phyloP scores from a whole-genome alignment of 257 asterid species.

The Galeopsis tetrahit region DNA sequence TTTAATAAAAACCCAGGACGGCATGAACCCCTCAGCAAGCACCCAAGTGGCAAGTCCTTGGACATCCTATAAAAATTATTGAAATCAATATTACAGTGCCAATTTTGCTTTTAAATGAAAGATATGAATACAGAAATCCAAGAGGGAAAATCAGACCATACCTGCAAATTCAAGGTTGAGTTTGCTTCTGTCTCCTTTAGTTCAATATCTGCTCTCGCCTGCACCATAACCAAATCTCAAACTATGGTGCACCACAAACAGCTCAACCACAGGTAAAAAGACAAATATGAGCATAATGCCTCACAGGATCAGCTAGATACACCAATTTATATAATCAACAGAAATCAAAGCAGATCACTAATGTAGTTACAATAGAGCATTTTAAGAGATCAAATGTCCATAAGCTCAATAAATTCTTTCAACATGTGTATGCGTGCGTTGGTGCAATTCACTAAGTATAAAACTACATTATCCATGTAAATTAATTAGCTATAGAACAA shows the following conservation, averaged over 20 bases:
- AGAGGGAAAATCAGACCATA: conserved; percentile 34
- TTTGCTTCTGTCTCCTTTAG: conserved; percentile 75
- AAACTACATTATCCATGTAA: neutral
- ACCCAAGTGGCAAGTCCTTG: conserved; percentile 98
- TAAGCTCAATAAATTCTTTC: neutral
- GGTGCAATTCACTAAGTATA: neutral
- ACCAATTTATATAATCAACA: conserved; percentile 1
- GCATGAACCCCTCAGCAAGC: conserved; percentile 96
- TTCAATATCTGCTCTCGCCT: conserved; percentile 81
- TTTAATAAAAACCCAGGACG: conserved; percentile 92
- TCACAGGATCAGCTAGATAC: neutral
- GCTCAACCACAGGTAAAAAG: conserved; percentile 24
- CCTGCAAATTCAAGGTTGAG: conserved; percentile 75
- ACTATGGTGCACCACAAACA: conserved; percentile 9
- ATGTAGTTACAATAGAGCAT: conserved; percentile 2
- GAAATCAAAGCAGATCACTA: conserved; percentile 20
- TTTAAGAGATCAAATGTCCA: neutral
- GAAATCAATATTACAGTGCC: conserved; percentile 25
- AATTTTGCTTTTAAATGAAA: conserved; percentile 9
- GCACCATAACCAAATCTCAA: conserved; percentile 40
- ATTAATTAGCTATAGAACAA: conserved; percentile 14
- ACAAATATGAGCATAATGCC: conserved; percentile 17
- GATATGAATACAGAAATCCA: neutral
- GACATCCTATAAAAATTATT: conserved; percentile 60
- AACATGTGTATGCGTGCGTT: neutral